These are phyloP conservation scores for Pythium sukuiense DNA, from an alignment of 352 stramenopile species.

Conservation along the genomic window DNA sequence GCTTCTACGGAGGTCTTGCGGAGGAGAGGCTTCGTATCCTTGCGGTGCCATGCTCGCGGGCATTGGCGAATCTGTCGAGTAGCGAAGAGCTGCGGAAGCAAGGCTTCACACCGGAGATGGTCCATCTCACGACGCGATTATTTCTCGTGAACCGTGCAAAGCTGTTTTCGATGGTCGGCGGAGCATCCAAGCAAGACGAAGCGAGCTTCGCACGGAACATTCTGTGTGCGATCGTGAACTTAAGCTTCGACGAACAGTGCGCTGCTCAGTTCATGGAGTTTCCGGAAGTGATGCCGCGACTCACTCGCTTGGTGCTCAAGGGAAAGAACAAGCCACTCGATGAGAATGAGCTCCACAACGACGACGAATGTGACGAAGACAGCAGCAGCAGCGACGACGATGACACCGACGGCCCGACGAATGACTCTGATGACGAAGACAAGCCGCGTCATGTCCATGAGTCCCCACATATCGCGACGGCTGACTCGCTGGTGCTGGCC, in stretches of 20 bases:
- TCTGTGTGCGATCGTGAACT: constrained; percentile 56
- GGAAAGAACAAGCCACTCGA: constrained; percentile 5
- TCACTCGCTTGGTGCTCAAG: constrained; percentile 37
- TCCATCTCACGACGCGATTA: constrained; percentile 51
- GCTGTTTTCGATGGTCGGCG: constrained; percentile 11
- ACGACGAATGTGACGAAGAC: constrained; percentile 6
- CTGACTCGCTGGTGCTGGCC: neutral
- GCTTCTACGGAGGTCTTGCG: constrained; percentile 30
- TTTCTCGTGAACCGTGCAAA: constrained; percentile 45
- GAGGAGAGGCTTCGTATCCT: constrained; percentile 51
- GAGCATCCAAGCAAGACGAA: constrained; percentile 16
- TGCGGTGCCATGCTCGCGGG: constrained; percentile 49
- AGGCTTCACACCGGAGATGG: constrained; percentile 51
- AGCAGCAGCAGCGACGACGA: constrained; percentile 8
- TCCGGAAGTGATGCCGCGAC: constrained; percentile 48
- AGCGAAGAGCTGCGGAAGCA: constrained; percentile 53
- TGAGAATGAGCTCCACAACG: neutral
- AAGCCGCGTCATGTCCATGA: neutral
- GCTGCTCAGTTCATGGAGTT: constrained; percentile 56
- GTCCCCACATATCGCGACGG: neutral
- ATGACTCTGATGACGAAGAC: neutral
- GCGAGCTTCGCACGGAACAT: constrained; percentile 53
- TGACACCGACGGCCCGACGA: constrained; percentile 12
- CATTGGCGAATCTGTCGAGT: constrained; percentile 72
- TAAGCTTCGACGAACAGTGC: constrained; percentile 60